A percentile compares a stretch with the other conserved stretches of the same genome.
These are phyloP conservation scores for Groenewaldozyma tartarivorans DNA, from an alignment of 805 yeast genomes.

Conservation along the genomic window DNA sequence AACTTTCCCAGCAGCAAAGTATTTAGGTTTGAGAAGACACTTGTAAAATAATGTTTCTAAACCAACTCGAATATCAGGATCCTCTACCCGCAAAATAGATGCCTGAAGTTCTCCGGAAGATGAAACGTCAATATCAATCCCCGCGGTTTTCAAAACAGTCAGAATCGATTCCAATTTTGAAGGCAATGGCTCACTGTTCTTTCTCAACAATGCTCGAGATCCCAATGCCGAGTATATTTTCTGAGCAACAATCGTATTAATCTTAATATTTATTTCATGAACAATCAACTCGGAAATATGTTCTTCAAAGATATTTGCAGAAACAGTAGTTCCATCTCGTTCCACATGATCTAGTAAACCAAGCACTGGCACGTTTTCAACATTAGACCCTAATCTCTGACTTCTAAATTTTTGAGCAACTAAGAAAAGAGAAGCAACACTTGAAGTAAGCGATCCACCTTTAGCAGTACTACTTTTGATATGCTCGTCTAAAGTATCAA, in stretches of 20 bases:
- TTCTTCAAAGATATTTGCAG: conserved; percentile 46
- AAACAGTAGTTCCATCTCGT: conserved; percentile 68
- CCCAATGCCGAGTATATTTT: conserved; percentile 68
- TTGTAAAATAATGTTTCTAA: conserved; percentile 73
- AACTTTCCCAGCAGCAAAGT: conserved; percentile 78
- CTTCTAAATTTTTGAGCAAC: conserved; percentile 63
- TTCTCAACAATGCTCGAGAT: conserved; percentile 71
- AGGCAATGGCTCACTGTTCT: conserved; percentile 76
- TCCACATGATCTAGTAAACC: conserved; percentile 72
- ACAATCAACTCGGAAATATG: conserved; percentile 48
- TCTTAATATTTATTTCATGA: conserved; percentile 70
- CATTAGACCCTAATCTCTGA: conserved; percentile 41
- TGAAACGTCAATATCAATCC: conserved; percentile 58
- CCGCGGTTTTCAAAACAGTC: conserved; percentile 48
- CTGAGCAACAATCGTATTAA: conserved; percentile 79
- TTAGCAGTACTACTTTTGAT: not conserved
- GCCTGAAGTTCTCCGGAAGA: conserved; percentile 61
- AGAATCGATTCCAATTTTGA: conserved; percentile 74
- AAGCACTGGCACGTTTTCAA: conserved; percentile 38
- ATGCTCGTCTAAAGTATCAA: conserved; percentile 6
- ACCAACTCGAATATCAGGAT: conserved; percentile 55
- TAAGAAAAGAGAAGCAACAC: conserved; percentile 51
- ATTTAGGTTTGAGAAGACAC: conserved; percentile 77
- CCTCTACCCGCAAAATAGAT: conserved; percentile 56
- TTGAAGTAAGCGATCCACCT: conserved; percentile 20